Conservation (phyloP, 768 basidiomycete genomes). For the Exidia glandulosa region DNA sequence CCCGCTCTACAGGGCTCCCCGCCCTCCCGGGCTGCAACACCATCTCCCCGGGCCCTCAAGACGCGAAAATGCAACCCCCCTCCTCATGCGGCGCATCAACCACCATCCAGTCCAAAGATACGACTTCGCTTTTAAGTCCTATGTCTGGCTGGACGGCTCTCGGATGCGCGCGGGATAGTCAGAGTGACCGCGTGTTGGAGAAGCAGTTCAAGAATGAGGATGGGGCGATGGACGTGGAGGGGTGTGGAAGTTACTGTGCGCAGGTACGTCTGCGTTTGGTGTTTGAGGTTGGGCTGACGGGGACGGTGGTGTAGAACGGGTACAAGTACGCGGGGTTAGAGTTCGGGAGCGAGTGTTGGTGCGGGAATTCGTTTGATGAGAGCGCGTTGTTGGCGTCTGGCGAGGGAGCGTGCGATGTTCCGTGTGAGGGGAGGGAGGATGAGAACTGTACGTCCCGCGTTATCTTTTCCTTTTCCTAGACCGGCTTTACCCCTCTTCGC, state of each 20-base stretch:
- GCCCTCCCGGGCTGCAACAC: conserved; percentile 14
- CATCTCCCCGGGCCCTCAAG: not conserved
- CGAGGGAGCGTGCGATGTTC: not conserved
- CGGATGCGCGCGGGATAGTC: not conserved
- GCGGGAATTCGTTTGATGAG: conserved; percentile 3
- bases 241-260: no score
- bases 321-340: conserved; percentile 17
- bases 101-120: not conserved
- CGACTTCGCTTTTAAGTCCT: not conserved
- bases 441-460: no score
- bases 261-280: no score
- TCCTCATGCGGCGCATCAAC: not conserved
- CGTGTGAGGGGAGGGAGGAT: not conserved
- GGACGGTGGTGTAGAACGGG: conserved; percentile 2
- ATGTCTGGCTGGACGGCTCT: not conserved
- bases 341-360: conserved; percentile 16
- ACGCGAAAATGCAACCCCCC: not conserved
- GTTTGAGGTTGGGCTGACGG: no score
- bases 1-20: conserved; percentile 1
- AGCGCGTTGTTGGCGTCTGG: not conserved
- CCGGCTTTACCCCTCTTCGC: no score
- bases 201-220: not conserved
- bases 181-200: not conserved
- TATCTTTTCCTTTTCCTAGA: no score
- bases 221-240: not conserved